A percentile compares a stretch with the other conserved stretches of the same genome.
phyloP scores from a whole-genome alignment of 1,284 basidiomycete species.

The Leccinum colubrinum region DNA sequence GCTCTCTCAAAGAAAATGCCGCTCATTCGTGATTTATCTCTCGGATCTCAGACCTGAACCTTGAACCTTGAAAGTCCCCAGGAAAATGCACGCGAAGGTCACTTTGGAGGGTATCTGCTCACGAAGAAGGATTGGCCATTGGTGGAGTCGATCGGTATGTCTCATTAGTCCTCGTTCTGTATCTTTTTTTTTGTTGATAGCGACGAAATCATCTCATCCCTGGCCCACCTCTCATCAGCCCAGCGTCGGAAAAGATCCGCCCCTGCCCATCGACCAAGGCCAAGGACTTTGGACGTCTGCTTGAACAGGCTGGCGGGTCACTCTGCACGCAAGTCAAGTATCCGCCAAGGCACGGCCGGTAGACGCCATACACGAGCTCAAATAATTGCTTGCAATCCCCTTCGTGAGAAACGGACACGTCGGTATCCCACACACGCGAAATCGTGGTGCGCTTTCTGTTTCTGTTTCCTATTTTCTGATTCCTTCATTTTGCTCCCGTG shows the following conservation, averaged over 20 bases:
- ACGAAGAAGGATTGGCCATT: constrained; percentile 68
- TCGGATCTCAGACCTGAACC: constrained; percentile 43
- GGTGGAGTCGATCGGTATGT: constrained; percentile 56
- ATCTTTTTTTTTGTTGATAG: not conserved
- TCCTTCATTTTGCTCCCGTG: no score
- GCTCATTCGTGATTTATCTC: constrained; percentile 12
- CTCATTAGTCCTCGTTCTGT: not conserved
- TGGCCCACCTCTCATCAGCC: constrained; percentile 59
- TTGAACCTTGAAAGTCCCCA: constrained; percentile 63
- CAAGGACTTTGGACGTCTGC: constrained; percentile 48
- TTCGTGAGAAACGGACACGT: constrained; percentile 29
- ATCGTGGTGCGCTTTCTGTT: no score
- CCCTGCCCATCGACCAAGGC: constrained; percentile 51
- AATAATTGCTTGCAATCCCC: constrained; percentile 48
- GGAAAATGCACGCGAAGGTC: constrained; percentile 60
- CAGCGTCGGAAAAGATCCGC: constrained; percentile 64
- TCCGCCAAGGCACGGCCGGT: constrained; percentile 71
- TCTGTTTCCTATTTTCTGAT: no score
- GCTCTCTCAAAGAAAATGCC: not conserved
- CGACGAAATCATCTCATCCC: constrained; percentile 44
- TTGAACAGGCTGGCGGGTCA: constrained; percentile 65
- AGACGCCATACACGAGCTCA: constrained; percentile 53
- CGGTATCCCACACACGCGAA: no score
- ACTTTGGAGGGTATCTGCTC: constrained; percentile 73
- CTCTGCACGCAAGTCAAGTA: constrained; percentile 70